Evolutionary conservation across 176 grass and related monocot genomes (phyloP).

Genomic region (Guadua angustifolia): DNA sequence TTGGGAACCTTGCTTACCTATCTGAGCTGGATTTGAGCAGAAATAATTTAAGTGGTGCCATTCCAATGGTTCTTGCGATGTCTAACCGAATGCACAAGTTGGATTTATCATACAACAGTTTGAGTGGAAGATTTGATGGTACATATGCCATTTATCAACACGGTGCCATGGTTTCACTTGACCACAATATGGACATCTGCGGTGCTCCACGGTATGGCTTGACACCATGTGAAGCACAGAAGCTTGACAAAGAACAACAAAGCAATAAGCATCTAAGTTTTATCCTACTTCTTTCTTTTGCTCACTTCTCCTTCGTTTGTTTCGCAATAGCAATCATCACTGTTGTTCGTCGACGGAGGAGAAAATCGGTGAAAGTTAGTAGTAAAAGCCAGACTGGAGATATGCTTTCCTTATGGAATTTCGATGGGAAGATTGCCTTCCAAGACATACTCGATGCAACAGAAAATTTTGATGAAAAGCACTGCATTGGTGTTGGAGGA

Average conservation of each 20-base stretch:
- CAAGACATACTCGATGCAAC: constrained; percentile 35
- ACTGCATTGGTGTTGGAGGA: constrained; percentile 39
- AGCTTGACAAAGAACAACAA: constrained; percentile 13
- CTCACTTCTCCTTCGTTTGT: not conserved
- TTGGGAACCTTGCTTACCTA: not conserved
- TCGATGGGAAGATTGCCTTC: not conserved
- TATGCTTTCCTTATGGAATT: constrained; percentile 33
- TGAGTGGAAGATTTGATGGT: too few relatives aligned
- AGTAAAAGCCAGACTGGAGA: not conserved
- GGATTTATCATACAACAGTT: too few relatives aligned
- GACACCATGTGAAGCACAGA: too few relatives aligned
- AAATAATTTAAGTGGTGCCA: too few relatives aligned
- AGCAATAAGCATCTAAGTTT: too few relatives aligned
- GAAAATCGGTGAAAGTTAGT: not conserved
- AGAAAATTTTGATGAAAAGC: constrained; percentile 45
- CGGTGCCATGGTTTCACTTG: too few relatives aligned
- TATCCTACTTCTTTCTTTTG: not conserved
- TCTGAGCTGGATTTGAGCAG: not conserved
- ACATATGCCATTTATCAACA: too few relatives aligned
- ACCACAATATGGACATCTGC: too few relatives aligned
- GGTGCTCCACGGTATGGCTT: too few relatives aligned
- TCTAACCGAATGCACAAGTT: too few relatives aligned
- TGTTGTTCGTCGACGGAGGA: not conserved
- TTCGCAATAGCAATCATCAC: not conserved
- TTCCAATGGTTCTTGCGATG: too few relatives aligned